These are phyloP conservation scores for Reticulomyxa filosa DNA, from an alignment of 78 protist species.

Conservation along the genomic window DNA sequence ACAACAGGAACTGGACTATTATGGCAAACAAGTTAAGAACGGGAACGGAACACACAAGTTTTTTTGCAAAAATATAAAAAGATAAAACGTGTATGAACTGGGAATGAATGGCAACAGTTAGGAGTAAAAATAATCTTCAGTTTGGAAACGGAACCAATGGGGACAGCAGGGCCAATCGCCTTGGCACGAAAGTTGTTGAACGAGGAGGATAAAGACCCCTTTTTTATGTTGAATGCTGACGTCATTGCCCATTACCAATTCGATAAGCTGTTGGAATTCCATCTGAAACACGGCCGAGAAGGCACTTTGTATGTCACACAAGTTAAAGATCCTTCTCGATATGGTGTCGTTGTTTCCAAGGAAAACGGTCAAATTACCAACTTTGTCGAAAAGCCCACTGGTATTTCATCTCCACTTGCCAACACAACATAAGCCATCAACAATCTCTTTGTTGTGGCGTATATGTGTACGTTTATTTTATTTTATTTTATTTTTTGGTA, in stretches of 20 bases:
- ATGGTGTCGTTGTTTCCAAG: not conserved
- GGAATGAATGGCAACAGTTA: not conserved
- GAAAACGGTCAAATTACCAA: not conserved
- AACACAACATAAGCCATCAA: slow-evolving; percentile 34
- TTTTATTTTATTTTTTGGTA: not conserved
- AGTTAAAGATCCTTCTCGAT: slow-evolving; percentile 67
- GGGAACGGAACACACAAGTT: not conserved
- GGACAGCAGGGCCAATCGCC: slow-evolving; percentile 86
- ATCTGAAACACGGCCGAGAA: slow-evolving; percentile 66
- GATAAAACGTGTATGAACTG: not conserved
- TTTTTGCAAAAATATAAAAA: not conserved
- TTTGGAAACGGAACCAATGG: slow-evolving; percentile 61
- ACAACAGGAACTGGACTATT: slow-evolving; percentile 7
- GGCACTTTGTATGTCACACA: slow-evolving; percentile 74
- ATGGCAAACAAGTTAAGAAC: too few relatives aligned
- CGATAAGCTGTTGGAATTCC: slow-evolving; percentile 50
- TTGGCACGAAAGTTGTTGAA: slow-evolving; percentile 38
- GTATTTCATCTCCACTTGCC: not conserved
- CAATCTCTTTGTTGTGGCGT: slow-evolving; percentile 28
- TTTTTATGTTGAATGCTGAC: slow-evolving; percentile 77
- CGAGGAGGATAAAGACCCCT: slow-evolving; percentile 49
- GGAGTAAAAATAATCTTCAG: slow-evolving; percentile 50
- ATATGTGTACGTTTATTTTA: slow-evolving; percentile 40
- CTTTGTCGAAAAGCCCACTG: not conserved
- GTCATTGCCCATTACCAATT: slow-evolving; percentile 69